Evolutionary conservation across 306 rosid genomes (phyloP).

Genomic region (Cicer arietinum): DNA sequence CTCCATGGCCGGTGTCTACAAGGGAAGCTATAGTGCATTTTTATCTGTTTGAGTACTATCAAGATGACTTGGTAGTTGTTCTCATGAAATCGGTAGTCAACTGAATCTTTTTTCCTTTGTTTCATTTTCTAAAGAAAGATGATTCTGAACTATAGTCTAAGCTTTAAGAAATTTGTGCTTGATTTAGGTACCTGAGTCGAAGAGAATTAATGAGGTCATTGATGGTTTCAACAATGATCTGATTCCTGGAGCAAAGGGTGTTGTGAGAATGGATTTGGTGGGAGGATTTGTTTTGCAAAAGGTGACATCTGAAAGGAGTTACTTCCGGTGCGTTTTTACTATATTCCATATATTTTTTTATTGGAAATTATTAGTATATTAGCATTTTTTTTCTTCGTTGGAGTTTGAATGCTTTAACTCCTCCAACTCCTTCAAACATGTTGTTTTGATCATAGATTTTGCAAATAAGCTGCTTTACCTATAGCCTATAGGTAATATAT

Average conservation of each 20-base stretch:
- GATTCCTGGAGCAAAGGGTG: constrained; percentile 73
- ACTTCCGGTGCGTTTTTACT: constrained; percentile 73
- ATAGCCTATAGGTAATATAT: background rate
- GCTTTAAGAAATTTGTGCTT: constrained; percentile 26
- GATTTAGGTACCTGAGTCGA: constrained; percentile 65
- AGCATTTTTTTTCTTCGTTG: background rate
- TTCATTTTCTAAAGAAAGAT: background rate
- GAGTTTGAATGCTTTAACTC: background rate
- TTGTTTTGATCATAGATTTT: constrained; percentile 3
- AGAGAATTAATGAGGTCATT: constrained; percentile 47
- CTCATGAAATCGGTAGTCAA: constrained; percentile 79
- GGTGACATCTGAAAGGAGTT: constrained; percentile 85
- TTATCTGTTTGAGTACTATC: constrained; percentile 82
- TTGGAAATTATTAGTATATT: background rate
- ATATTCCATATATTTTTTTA: background rate
- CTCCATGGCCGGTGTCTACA: constrained; percentile 88
- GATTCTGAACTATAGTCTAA: constrained; percentile 33
- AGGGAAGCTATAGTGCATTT: constrained; percentile 87
- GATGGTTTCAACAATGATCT: constrained; percentile 58
- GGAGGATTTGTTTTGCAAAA: constrained; percentile 95
- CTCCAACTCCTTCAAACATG: background rate
- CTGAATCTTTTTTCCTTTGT: background rate
- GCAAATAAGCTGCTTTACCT: background rate
- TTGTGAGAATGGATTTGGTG: constrained; percentile 79
- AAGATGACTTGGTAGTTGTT: constrained; percentile 79